These are phyloP conservation scores for Styphnolobium japonicum DNA, from an alignment of 306 rosid genomes.

Conservation along the genomic window DNA sequence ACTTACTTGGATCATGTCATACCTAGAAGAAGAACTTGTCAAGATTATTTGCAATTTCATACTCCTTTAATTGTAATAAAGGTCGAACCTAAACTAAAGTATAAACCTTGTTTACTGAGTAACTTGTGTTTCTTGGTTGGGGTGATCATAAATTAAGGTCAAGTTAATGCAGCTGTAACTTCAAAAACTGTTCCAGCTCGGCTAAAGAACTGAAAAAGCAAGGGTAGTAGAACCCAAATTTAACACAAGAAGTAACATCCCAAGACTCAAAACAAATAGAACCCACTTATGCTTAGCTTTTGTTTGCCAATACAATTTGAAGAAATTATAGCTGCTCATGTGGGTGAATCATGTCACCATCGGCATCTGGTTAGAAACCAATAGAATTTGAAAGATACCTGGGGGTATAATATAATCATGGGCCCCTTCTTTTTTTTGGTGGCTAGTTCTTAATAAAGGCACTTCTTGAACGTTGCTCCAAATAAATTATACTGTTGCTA, in stretches of 20 bases:
- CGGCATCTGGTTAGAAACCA: conserved; percentile 20
- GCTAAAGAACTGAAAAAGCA: not conserved
- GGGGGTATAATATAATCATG: not conserved
- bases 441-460: conserved; percentile 29
- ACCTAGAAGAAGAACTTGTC: not conserved
- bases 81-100: not conserved
- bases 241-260: not conserved
- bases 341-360: conserved; percentile 29
- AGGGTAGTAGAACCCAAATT: not conserved
- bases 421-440: too few species aligned
- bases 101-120: not conserved
- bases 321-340: conserved; percentile 17
- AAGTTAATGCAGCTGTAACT: not conserved
- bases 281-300: not conserved
- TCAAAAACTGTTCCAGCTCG: not conserved
- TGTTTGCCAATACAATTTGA: not conserved
- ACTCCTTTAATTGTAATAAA: not conserved
- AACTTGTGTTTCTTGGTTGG: not conserved
- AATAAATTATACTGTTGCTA: conserved; percentile 14
- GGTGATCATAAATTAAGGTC: not conserved
- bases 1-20: not conserved
- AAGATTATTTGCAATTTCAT: not conserved
- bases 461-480: conserved; percentile 39
- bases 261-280: not conserved
- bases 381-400: conserved; percentile 23